Base-by-base conservation (phyloP, 2,329 filamentous ascomycete species). In the Bipolaris oryzae region DNA sequence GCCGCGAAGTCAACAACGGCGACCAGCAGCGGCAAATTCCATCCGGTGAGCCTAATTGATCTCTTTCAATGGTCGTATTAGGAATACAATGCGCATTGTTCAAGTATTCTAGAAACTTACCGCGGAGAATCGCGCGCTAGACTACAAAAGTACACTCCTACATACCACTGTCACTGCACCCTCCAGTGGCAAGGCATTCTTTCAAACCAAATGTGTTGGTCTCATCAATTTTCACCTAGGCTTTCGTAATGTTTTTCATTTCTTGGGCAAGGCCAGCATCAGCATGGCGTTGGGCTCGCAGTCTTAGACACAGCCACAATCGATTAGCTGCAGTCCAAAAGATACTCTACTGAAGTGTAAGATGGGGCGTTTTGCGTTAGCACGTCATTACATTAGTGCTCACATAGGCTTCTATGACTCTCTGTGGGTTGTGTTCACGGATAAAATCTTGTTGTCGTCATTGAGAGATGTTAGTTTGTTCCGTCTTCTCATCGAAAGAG, bases 251-350 rank as follows among this genome's bases (percentile, higher is more conserved):
- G 5, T 43, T 25, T 33, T 18, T 18, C 25, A 21, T 55, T 11
- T 23, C 31, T 38, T 31, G 16, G 31, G 39, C 3, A 49, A 35
- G 38, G 13, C 46, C 33, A 28, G 16, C 16, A 25, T 25, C 18
- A 47, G 23, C n/a, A 23, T 18, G 34, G 34, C 15, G 34, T 46
- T 21, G 18, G 34, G 20, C 34, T 38, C 20, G 18, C 34, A 7
- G 13, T 38, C 34, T 25, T 18, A 38, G 15, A 25, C 20, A 5
- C 33, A 48, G 45, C 45, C 45, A 28, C 33, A n/a, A 15, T 48
- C 9, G 33, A 48, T 48, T 48, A 48, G n/a, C 34, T 34, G 45
- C 45, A 23, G 33, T 28, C 21, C 33, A 38, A 38, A 38, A 48
- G 21, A 25, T 18, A 48, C 7, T 25, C 3, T 16, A 18, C 25